phyloP scores from a whole-genome alignment of 129 eudicot genomes.

The Lactuca sativa region DNA sequence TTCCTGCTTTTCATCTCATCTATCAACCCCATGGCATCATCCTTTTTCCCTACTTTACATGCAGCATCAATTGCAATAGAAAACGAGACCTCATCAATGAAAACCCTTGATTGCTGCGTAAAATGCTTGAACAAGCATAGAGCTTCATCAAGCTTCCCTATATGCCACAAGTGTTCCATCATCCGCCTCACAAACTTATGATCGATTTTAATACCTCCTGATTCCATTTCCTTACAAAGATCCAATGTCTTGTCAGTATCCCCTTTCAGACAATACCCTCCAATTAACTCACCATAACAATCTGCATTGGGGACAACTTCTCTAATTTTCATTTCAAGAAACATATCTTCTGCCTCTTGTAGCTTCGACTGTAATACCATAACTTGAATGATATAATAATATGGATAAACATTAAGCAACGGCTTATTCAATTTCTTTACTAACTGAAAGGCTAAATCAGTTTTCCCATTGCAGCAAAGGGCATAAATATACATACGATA shows the following conservation, averaged over 20 bases:
- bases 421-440: slow-evolving; percentile 32
- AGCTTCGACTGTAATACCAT: slow-evolving; percentile 53
- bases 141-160: slow-evolving; percentile 49
- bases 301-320: slow-evolving; percentile 35
- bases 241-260: slow-evolving; percentile 43
- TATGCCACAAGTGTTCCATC: slow-evolving; percentile 51
- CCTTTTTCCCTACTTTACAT: slow-evolving; percentile 24
- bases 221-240: neutral
- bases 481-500: slow-evolving; percentile 51
- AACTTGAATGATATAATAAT: slow-evolving; percentile 52
- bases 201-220: slow-evolving; percentile 7
- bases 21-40: slow-evolving; percentile 54
- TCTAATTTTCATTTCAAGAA: slow-evolving; percentile 25
- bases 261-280: slow-evolving; percentile 53
- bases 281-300: slow-evolving; percentile 52
- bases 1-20: slow-evolving; percentile 56
- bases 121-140: slow-evolving; percentile 34
- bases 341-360: slow-evolving; percentile 53
- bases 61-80: slow-evolving; percentile 56
- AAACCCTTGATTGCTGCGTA: slow-evolving; percentile 32
- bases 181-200: slow-evolving; percentile 53
- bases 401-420: slow-evolving; percentile 43
- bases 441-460: slow-evolving; percentile 46
- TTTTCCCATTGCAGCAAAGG: slow-evolving; percentile 48
- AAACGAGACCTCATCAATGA: slow-evolving; percentile 53